Conservation (phyloP, 208 protist genomes). For the Crithidia bombi region DNA sequence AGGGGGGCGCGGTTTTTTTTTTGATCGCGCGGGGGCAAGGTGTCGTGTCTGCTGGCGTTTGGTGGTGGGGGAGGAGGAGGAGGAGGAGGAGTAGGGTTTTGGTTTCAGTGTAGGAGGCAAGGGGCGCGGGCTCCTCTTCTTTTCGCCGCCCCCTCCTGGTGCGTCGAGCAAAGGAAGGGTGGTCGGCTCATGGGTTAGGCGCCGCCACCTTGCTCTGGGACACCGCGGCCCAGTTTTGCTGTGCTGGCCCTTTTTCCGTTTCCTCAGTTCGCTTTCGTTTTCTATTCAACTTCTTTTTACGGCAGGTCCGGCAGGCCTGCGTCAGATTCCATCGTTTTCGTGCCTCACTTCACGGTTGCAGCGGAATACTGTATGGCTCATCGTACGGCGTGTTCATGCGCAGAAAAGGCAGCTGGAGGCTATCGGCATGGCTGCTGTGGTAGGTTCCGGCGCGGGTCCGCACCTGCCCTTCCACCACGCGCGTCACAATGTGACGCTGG, state of each 20-base stretch:
- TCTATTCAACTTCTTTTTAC: neutral
- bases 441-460: slow-evolving; percentile 25
- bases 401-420: slow-evolving; percentile 61
- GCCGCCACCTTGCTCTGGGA: too few species aligned
- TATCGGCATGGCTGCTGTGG: slow-evolving; percentile 7
- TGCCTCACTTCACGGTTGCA: neutral
- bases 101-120: too few species aligned
- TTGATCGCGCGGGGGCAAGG: neutral
- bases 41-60: neutral
- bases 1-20: neutral
- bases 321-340: neutral
- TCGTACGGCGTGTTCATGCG: slow-evolving; percentile 41
- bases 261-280: too few species aligned
- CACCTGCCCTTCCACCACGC: slow-evolving; percentile 35
- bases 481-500: slow-evolving; percentile 32
- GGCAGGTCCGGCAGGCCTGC: neutral
- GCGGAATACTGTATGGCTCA: slow-evolving; percentile 29
- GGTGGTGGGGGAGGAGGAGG: too few species aligned
- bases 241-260: too few species aligned
- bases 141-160: too few species aligned
- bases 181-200: too few species aligned
- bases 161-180: too few species aligned
- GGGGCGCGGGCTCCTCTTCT: too few species aligned
- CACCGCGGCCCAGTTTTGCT: too few species aligned
- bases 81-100: too few species aligned